Base-by-base conservation (phyloP, 2,329 filamentous ascomycete species). In the Apiospora saccharicola region DNA sequence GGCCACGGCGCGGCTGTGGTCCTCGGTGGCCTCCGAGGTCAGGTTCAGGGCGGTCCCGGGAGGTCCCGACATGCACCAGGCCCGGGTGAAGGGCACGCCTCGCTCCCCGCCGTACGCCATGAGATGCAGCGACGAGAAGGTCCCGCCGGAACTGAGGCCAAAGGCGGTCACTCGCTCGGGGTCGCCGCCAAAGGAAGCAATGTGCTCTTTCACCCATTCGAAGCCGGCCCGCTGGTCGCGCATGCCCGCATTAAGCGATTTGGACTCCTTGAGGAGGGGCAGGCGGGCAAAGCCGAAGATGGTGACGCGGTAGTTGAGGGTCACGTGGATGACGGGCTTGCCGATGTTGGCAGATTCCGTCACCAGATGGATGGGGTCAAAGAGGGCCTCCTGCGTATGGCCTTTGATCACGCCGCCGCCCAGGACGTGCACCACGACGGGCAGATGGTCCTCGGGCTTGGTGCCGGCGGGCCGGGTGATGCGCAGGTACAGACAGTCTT, bases 401-500 rank as follows among this genome's bases (percentile, higher is more conserved):
- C 74, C 73, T 37, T 75, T 77, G 70, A 73, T 73, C 22, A 41
- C 75, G 71, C 79, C 77, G 44, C 81, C 81, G 46, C 86, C 86
- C 75, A 91, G 86, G 43, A 91, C 89, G 88, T 89, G 91, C 0
- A 91, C 83, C 22, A 83, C 85, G 10, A 91, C 87, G 0, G 90
- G 90, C 2, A 92, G 82, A 14, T 82, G 83, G 41, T 81, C 81
- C 24, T 77, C 76, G 68, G 79, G 72, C 57, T 83, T 79, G 6
- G 84, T 82, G 10, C 85, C 72, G 5, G 76, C 80, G 0, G 89
- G 89, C 3, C 90, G 85, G 34, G 92, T 82, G 12, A 92, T 84
- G 75, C 91, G 92, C 72, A 92, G 80, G 64, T 88, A 90, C 4
- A 92, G 83, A 73, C 90, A 92, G 76, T 91, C 87, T 75, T 92